phyloP scores from a whole-genome alignment of 345 rosid species.

The Dipteronia dyeriana region DNA sequence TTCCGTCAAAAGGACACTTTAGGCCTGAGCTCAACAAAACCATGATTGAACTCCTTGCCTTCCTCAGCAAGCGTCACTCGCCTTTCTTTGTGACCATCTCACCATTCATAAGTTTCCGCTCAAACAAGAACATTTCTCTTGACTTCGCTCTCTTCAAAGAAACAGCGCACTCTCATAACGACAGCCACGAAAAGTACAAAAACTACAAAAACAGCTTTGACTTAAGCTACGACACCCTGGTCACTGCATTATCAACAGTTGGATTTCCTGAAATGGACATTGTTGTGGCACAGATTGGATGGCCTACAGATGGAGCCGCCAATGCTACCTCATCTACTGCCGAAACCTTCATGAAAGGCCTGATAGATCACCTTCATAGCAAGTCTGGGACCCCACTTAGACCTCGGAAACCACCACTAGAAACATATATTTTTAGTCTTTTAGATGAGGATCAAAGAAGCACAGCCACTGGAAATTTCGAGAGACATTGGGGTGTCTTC shows the following conservation, averaged over 20 bases:
- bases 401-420: constrained; percentile 56
- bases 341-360: constrained; percentile 60
- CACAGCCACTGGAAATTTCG: constrained; percentile 62
- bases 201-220: constrained; percentile 88
- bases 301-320: constrained; percentile 93
- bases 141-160: constrained; percentile 71
- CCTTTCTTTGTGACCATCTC: constrained; percentile 78
- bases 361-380: constrained; percentile 61
- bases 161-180: constrained; percentile 50
- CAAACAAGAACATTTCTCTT: constrained; percentile 72
- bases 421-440: constrained; percentile 67
- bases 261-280: constrained; percentile 71
- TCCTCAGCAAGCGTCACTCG: constrained; percentile 64
- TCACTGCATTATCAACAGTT: constrained; percentile 53
- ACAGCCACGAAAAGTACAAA: constrained; percentile 59
- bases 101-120: constrained; percentile 56
- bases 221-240: constrained; percentile 63
- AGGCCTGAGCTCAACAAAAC: constrained; percentile 80
- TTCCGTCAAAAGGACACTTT: constrained; percentile 81
- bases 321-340: constrained; percentile 66
- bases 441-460: constrained; percentile 76
- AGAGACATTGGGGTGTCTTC: constrained; percentile 92
- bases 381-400: constrained; percentile 61
- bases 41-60: constrained; percentile 74
- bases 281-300: constrained; percentile 73